Conservation (phyloP, 169 alveolate genomes). For the Blepharisma undulans region DNA sequence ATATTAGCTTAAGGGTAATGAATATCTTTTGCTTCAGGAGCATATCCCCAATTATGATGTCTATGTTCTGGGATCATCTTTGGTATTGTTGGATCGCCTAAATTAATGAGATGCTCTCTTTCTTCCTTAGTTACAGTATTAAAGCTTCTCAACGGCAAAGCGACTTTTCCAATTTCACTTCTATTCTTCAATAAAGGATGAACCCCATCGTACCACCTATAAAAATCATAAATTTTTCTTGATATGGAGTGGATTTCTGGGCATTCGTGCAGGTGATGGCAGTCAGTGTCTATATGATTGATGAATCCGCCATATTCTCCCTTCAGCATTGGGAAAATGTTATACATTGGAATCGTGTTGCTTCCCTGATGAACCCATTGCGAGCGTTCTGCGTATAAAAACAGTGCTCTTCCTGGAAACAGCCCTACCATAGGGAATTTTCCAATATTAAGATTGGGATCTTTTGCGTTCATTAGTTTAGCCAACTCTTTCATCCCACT, state of each 20-base stretch:
- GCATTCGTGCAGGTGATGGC: slow-evolving; percentile 60
- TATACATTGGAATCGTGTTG: slow-evolving; percentile 71
- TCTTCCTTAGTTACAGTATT: neutral
- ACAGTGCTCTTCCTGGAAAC: slow-evolving; percentile 70
- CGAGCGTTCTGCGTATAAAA: slow-evolving; percentile 57
- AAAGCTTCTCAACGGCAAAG: slow-evolving; percentile 62
- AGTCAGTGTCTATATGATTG: slow-evolving; percentile 44
- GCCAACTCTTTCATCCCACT: slow-evolving; percentile 49
- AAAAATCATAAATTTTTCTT: slow-evolving; percentile 50
- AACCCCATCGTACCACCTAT: slow-evolving; percentile 68
- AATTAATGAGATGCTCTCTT: neutral
- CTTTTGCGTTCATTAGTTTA: slow-evolving; percentile 25
- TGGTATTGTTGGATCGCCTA: slow-evolving; percentile 36
- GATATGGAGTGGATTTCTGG: slow-evolving; percentile 40
- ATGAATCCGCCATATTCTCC: slow-evolving; percentile 50
- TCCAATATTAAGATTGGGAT: slow-evolving; percentile 45
- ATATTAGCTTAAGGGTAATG: neutral
- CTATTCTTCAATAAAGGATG: slow-evolving; percentile 52
- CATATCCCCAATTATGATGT: slow-evolving; percentile 44
- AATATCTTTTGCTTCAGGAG: neutral
- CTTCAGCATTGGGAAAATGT: slow-evolving; percentile 63
- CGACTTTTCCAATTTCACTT: slow-evolving; percentile 64
- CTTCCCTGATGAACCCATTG: slow-evolving; percentile 58
- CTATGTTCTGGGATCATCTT: slow-evolving; percentile 33
- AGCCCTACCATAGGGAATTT: slow-evolving; percentile 46